phyloP scores from a whole-genome alignment of 2,329 filamentous ascomycete species.

The Claviceps africana region DNA sequence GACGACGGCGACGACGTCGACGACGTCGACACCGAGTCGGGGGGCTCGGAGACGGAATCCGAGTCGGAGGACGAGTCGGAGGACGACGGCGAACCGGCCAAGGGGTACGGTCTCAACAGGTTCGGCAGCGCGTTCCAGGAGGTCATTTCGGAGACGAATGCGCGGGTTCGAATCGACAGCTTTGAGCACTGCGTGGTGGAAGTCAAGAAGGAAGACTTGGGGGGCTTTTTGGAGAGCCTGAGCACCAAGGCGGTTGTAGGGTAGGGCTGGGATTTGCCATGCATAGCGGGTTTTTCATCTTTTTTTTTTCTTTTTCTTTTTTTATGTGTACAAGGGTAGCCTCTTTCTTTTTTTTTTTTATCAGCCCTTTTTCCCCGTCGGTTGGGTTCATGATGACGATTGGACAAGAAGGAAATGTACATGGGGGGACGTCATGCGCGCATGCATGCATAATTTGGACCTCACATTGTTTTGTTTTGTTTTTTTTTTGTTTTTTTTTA shows the following conservation, averaged over 20 bases:
- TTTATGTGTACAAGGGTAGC: too few species aligned
- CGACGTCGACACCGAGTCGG: conserved; percentile 31
- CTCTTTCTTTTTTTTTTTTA: background rate
- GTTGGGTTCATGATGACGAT: background rate
- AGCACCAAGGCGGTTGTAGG: conserved; percentile 80
- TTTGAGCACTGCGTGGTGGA: conserved; percentile 97
- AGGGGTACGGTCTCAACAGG: conserved; percentile 66
- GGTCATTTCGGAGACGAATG: conserved; percentile 81
- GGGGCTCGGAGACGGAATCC: conserved; percentile 27
- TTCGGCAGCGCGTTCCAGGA: conserved; percentile 95
- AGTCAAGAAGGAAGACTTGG: conserved; percentile 89
- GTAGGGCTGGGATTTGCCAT: conserved; percentile 16
- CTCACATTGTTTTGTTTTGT: background rate
- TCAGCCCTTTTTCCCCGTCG: background rate
- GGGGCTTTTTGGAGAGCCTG: conserved; percentile 77
- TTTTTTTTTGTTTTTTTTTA: background rate
- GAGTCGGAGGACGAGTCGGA: conserved; percentile 36
- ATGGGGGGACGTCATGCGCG: too few species aligned
- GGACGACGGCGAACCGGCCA: conserved; percentile 37
- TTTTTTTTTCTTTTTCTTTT: background rate
- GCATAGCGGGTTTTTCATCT: background rate
- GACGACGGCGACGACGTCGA: conserved; percentile 29
- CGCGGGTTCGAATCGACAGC: conserved; percentile 80
- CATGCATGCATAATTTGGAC: background rate
- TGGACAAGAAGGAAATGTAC: background rate